Evolutionary conservation across 768 basidiomycete genomes (phyloP), one percentile per base, ranked within the genome.

Genomic region (Tephrocybe sp.): DNA sequence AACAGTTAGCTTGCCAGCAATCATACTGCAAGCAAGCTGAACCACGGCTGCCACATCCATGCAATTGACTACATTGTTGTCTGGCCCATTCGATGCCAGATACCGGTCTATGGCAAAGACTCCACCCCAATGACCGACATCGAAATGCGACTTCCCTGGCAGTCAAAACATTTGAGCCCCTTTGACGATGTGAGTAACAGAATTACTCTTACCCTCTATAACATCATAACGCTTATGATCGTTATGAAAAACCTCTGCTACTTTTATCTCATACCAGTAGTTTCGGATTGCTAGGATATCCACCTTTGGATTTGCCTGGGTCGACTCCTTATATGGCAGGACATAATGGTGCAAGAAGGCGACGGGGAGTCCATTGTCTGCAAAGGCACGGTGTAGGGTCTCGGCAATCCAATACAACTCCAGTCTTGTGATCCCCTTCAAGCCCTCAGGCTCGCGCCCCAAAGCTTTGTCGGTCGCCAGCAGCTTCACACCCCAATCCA

Each of bases 391-490:
- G n/a, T 46, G 36, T 5, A 36, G 2, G 25, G 34, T 27, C 9
- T 27, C 21, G 16, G 45, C 45, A 37, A 46, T 37, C 35, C 34
- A 46, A 19, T 46, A 46, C 24, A 45, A 24, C 34, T 45, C 44
- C n/a, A 45, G 22, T n/a, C 44, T 45, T 3, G 32, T 45, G 12
- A 36, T n/a, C 11, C 32, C 11, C 18, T 37, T n/a, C 28, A 30
- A 30, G 11, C 21, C 3, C 18, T 28, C 32, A 32, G 16, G 16
- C 16, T 36, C 12, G 9, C 12, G 6, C 24, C 13, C 13, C 15
- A 34, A 3, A 4, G 4, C 1, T 12, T 0, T 9, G 6, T 24
- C 8, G 3, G 31, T 15, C 6, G 8, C 2, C n/a, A 3, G 7
- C 32, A 45, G 2, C 19, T 36, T 31, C 7, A 36, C 30, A 8